phyloP scores from a whole-genome alignment of 2,329 filamentous ascomycete genomes.

The Trichophyton simii region DNA sequence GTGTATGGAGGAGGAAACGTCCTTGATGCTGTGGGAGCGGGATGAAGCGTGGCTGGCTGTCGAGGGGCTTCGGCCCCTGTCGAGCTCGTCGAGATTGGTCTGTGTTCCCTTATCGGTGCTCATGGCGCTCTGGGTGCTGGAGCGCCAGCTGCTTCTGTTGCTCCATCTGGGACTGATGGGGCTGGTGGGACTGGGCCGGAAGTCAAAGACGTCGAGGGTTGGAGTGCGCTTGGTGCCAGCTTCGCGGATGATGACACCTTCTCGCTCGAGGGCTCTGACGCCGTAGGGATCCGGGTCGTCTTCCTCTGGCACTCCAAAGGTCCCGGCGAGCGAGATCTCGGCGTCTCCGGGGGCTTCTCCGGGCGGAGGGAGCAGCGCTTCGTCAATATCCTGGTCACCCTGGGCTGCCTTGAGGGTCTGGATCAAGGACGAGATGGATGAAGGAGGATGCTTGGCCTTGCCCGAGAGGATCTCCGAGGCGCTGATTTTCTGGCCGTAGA shows the following conservation, averaged over 20 bases:
- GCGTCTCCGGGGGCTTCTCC: conserved; percentile 67
- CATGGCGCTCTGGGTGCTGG: conserved; percentile 54
- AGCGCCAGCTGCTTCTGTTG: conserved; percentile 51
- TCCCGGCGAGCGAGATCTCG: conserved; percentile 39
- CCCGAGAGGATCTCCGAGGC: conserved; percentile 52
- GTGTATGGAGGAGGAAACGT: neutral
- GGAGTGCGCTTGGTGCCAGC: conserved; percentile 67
- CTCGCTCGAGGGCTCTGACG: conserved; percentile 77
- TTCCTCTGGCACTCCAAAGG: conserved; percentile 64
- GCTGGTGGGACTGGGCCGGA: conserved; percentile 62
- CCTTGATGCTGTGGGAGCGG: conserved; percentile 7
- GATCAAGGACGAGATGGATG: conserved; percentile 49
- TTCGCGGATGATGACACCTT: conserved; percentile 78
- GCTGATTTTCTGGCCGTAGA: conserved; percentile 58
- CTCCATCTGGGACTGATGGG: conserved; percentile 57
- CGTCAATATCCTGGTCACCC: conserved; percentile 64
- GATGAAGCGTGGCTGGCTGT: conserved; percentile 8
- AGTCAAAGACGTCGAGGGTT: conserved; percentile 69
- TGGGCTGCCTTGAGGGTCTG: conserved; percentile 83
- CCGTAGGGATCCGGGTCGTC: conserved; percentile 89
- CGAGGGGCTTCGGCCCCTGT: conserved; percentile 4
- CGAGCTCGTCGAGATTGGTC: conserved; percentile 44
- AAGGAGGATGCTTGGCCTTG: conserved; percentile 46
- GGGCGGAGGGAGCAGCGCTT: conserved; percentile 50
- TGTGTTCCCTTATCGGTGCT: conserved; percentile 52